Conservation (phyloP, 2,329 filamentous ascomycete genomes). For the Sclerotinia borealis region DNA sequence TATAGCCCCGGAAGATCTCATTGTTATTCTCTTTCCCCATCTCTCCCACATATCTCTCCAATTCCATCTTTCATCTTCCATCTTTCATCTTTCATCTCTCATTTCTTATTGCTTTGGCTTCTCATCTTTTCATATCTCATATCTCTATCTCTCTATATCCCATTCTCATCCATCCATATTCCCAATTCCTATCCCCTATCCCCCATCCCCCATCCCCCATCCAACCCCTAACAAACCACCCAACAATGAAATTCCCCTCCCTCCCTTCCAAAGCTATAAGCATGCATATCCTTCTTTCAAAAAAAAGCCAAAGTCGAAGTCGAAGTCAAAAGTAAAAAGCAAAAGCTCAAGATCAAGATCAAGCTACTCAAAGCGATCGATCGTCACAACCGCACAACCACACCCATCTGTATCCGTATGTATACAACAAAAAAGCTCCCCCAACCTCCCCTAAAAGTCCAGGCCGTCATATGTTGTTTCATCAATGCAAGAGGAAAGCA, state of each 20-base stretch:
- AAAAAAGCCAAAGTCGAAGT: neutral
- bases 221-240: neutral
- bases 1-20: neutral
- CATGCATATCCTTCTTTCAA: neutral
- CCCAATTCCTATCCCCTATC: neutral
- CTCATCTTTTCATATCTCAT: neutral
- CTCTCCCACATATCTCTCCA: too few species aligned
- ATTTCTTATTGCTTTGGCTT: neutral
- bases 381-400: neutral
- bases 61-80: neutral
- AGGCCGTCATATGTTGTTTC: constrained; percentile 1
- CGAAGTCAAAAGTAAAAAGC: neutral
- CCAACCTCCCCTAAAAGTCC: neutral
- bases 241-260: neutral
- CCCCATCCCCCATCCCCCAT: neutral
- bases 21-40: neutral
- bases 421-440: neutral
- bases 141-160: too few species aligned
- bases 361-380: neutral
- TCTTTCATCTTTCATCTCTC: neutral
- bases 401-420: neutral
- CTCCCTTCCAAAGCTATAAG: neutral
- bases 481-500: neutral
- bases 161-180: neutral
- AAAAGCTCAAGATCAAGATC: neutral